Conservation (phyloP, 1,284 basidiomycete species). For the Ustilago crameri region DNA sequence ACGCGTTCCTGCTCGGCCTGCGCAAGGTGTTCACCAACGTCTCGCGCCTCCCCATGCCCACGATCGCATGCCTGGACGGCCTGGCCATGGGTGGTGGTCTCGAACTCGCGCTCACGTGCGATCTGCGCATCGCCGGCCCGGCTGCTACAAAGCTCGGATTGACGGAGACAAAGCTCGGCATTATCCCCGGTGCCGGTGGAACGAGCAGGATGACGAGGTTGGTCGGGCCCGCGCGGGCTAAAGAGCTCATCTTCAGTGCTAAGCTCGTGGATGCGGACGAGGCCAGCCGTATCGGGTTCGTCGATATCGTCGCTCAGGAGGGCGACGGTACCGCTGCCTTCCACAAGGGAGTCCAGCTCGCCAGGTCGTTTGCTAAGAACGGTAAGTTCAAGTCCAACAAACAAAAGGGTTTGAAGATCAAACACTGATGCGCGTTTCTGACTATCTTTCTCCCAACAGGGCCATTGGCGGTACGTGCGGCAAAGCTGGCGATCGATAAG, state of each 20-base stretch:
- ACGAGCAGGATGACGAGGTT: conserved; percentile 86
- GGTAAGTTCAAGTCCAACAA: conserved; percentile 72
- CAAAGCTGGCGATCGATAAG: conserved; percentile 86
- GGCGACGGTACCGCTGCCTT: conserved; percentile 23
- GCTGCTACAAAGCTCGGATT: conserved; percentile 81
- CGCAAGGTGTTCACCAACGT: conserved; percentile 79
- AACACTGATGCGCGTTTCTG: conserved; percentile 7
- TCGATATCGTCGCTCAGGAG: conserved; percentile 78
- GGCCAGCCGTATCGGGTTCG: conserved; percentile 80
- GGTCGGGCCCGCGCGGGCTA: conserved; percentile 83
- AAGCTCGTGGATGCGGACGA: conserved; percentile 76
- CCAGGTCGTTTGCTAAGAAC: conserved; percentile 70
- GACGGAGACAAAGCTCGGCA: conserved; percentile 85
- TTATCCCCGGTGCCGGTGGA: conserved; percentile 79
- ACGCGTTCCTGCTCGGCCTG: conserved; percentile 81
- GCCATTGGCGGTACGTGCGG: conserved; percentile 85
- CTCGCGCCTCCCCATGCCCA: conserved; percentile 84
- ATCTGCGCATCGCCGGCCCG: conserved; percentile 81
- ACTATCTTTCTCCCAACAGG: conserved; percentile 71
- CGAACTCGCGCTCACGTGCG: conserved; percentile 86
- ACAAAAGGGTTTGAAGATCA: background rate
- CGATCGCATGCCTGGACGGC: conserved; percentile 90
- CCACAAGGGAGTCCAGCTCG: conserved; percentile 32
- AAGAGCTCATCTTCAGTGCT: conserved; percentile 86
- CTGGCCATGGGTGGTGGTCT: conserved; percentile 90